Percentiles rank a stretch among this genome's conserved stretches.
phyloP scores from a whole-genome alignment of 2,329 filamentous ascomycete genomes.

The Colletotrichum acutatum region DNA sequence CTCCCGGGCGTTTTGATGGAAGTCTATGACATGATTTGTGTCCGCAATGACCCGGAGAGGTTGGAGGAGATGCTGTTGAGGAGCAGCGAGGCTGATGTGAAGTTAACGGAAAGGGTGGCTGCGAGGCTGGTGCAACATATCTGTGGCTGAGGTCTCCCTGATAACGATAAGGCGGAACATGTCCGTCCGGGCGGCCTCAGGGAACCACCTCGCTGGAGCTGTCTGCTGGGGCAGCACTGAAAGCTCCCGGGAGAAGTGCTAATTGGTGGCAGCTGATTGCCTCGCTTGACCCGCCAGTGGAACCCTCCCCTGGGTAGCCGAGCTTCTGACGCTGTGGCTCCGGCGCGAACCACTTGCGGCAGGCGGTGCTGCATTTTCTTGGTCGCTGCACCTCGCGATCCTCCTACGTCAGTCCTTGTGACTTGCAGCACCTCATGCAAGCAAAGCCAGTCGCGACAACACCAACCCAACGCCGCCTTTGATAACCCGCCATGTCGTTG shows the following conservation, averaged over 20 bases:
- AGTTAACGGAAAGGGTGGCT: background rate
- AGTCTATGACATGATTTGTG: slow-evolving; percentile 23
- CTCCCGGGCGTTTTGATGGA: background rate
- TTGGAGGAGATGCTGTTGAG: background rate
- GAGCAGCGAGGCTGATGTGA: slow-evolving; percentile 6
- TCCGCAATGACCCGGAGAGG: background rate
- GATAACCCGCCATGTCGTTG: slow-evolving; percentile 25
- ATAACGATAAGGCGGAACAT: slow-evolving; percentile 31
- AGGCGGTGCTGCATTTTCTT: slow-evolving; percentile 35
- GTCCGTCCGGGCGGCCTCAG: slow-evolving; percentile 13
- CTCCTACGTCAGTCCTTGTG: slow-evolving; percentile 35
- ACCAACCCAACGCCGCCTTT: background rate
- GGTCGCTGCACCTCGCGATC: slow-evolving; percentile 34
- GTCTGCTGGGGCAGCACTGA: slow-evolving; percentile 21
- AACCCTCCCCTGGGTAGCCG: slow-evolving; percentile 25
- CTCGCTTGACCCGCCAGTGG: slow-evolving; percentile 33
- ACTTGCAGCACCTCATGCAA: slow-evolving; percentile 31
- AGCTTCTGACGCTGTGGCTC: slow-evolving; percentile 36
- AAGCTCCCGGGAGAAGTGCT: slow-evolving; percentile 26
- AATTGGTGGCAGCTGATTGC: slow-evolving; percentile 36
- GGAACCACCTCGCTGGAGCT: slow-evolving; percentile 14
- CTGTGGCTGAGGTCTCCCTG: slow-evolving; percentile 6
- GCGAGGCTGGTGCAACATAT: background rate
- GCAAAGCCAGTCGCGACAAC: slow-evolving; percentile 30
- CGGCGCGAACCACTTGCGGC: slow-evolving; percentile 32